Conservation (phyloP, 2,329 filamentous ascomycete species). For the Karstenula rhodostoma region DNA sequence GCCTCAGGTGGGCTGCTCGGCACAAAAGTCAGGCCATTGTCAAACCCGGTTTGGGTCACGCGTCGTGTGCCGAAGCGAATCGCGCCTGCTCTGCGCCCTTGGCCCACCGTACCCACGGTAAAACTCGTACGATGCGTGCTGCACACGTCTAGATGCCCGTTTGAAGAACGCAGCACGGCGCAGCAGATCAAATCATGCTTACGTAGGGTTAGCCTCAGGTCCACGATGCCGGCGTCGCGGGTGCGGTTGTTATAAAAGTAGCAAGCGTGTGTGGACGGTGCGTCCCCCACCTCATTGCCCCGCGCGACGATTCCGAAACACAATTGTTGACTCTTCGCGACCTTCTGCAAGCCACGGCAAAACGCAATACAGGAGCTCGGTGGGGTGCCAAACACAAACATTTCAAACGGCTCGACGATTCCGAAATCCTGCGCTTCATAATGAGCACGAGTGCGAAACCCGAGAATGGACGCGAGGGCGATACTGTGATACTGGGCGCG, state of each 20-base stretch:
- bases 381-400: too few relatives aligned
- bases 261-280: background rate
- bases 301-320: constrained; percentile 4
- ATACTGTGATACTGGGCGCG: constrained; percentile 52
- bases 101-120: constrained; percentile 13
- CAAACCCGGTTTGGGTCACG: constrained; percentile 18
- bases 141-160: background rate
- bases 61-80: constrained; percentile 17
- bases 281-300: constrained; percentile 8
- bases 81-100: background rate
- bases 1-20: background rate
- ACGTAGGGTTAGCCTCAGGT: background rate
- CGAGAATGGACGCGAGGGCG: constrained; percentile 12
- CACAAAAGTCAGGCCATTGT: constrained; percentile 17
- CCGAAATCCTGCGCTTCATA: constrained; percentile 1
- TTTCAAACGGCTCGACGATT: too few relatives aligned
- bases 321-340: too few relatives aligned
- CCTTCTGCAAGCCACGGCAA: too few relatives aligned
- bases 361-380: too few relatives aligned
- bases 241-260: constrained; percentile 13
- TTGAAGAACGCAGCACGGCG: background rate
- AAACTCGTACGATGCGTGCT: constrained; percentile 21
- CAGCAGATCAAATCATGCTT: constrained; percentile 5
- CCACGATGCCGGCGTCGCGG: background rate
- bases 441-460: constrained; percentile 19